Base-by-base conservation (phyloP, 441 rosid genomes). In the Populus hybrid region DNA sequence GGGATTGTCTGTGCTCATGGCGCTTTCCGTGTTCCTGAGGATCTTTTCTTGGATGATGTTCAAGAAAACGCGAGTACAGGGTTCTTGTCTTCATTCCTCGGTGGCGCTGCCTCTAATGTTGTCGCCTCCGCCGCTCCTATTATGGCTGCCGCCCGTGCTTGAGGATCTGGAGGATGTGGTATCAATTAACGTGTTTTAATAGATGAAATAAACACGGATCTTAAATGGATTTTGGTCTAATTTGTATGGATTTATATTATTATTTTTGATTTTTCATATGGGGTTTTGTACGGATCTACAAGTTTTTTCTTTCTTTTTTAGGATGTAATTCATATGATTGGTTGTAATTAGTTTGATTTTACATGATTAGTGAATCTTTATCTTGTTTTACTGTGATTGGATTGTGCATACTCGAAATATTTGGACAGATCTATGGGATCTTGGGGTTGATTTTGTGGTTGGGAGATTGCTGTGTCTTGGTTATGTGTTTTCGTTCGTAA, bases 61-160 rank as follows among this genome's bases (percentile, higher is more conserved):
- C 91, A 91, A 76, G 95, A 93, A 65, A 87, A 89, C 23, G 87
- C 93, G 9, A 76, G 88, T 73, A 83, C 82, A n/a, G 94, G 95
- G 4, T 85, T 91, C 86, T 73, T 92, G 75, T 90, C 94, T 0
- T 53, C 61, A 18, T 87, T 91, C 81, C 86, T 90, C 11, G 92
- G 94, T 69, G 90, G 87, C 5, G 86, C 90, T 35, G 81, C 91
- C 65, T 77, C 86, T 21, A 84, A 84, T 59, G 87, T 84, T 31
- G 86, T 89, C 9, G 81, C 89, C 2, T 73, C 85, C 9, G 88
- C 86, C 1, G 90, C 88, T 31, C 88, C 92, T 26, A 66, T 77
- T 7, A 88, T 89, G 38, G 82, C 85, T 7, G 80, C 86, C 6
- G 38, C 84, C 1, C 88, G 90, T 33, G 85, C 78, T 71, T 88